Conservation (phyloP, 257 asterid species). For the Knoxia roxburghii region DNA sequence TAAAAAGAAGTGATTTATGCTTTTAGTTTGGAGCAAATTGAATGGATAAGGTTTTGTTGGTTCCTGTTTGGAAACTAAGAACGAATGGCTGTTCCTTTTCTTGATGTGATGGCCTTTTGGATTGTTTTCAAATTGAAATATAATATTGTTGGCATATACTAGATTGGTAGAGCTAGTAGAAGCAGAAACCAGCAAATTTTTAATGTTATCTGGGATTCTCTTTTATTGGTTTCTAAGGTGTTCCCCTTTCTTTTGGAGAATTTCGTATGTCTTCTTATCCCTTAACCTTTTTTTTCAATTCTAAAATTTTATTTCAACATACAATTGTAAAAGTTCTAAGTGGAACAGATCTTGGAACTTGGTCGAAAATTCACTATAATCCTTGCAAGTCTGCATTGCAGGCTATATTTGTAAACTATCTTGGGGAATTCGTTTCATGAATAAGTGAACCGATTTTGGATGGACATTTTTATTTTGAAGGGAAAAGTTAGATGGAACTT, state of each 20-base stretch:
- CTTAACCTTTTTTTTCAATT: neutral
- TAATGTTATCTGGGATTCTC: neutral
- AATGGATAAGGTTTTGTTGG: neutral
- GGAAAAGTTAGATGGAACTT: no score
- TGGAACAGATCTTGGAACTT: neutral
- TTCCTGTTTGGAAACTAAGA: no score
- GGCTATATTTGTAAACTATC: no score
- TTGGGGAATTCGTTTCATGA: no score
- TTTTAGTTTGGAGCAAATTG: neutral
- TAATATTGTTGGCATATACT: neutral
- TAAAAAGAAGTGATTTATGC: neutral
- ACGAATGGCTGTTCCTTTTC: neutral
- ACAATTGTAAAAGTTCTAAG: neutral
- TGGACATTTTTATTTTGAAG: no score
- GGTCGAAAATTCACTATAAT: neutral
- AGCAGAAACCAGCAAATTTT: neutral
- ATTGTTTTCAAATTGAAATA: neutral
- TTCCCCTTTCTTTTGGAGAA: neutral
- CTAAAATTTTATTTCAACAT: neutral
- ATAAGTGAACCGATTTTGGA: no score
- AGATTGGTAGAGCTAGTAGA: neutral
- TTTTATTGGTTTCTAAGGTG: slow-evolving; percentile 1
- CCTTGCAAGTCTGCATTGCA: slow-evolving; percentile 3
- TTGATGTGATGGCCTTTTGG: neutral
- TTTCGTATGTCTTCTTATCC: neutral